Evolutionary conservation across 2,329 filamentous ascomycete genomes (phyloP).

Genomic region (Beauveria pseudobassiana): DNA sequence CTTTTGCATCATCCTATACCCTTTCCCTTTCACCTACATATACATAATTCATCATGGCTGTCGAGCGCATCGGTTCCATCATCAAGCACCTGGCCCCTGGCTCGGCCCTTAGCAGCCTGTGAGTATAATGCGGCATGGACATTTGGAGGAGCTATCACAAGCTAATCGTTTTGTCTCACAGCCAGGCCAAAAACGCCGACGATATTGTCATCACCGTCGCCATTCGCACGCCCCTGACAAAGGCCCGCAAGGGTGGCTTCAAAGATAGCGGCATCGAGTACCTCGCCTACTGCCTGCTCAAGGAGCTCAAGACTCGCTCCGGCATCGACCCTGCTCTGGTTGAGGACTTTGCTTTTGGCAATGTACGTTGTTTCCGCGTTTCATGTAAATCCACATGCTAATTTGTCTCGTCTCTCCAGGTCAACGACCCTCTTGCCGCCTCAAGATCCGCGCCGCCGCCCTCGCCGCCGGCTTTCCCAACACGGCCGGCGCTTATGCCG

Average conservation of each 20-base stretch:
- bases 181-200: slow-evolving; percentile 86
- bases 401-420: slow-evolving; percentile 36
- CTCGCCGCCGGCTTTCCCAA: slow-evolving; percentile 92
- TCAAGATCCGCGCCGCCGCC: slow-evolving; percentile 81
- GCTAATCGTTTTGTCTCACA: slow-evolving; percentile 28
- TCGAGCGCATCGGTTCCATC: slow-evolving; percentile 79
- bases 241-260: slow-evolving; percentile 85
- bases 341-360: slow-evolving; percentile 88
- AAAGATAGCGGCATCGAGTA: slow-evolving; percentile 91
- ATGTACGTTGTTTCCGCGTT: slow-evolving; percentile 48
- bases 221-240: slow-evolving; percentile 79
- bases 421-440: slow-evolving; percentile 76
- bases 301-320: slow-evolving; percentile 64
- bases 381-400: not conserved
- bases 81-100: slow-evolving; percentile 77
- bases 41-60: slow-evolving; percentile 54
- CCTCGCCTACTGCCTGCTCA: slow-evolving; percentile 73
- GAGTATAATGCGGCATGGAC: slow-evolving; percentile 30
- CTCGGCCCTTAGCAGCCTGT: slow-evolving; percentile 70
- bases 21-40: not conserved
- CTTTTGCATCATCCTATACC: slow-evolving; percentile 2
- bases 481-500: slow-evolving; percentile 70
- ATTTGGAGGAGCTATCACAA: not conserved
- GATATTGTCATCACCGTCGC: slow-evolving; percentile 96
- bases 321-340: slow-evolving; percentile 73